Percentiles rank a stretch among this genome's conserved stretches.
Conservation (phyloP, 148 eudicot genomes). For the Cornus suecica region DNA sequence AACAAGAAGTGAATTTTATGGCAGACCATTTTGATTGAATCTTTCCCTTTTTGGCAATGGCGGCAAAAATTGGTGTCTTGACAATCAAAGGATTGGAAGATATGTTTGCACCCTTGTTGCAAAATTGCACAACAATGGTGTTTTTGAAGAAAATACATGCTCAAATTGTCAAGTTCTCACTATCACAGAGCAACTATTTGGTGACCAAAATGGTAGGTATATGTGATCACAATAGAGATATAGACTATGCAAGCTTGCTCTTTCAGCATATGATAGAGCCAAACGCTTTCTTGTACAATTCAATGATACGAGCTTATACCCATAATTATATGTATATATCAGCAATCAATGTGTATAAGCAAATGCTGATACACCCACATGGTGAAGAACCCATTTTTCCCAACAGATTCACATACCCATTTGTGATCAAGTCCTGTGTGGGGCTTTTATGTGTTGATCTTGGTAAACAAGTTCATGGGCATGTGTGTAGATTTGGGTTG, state of each 20-base stretch:
- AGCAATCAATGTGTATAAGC: conserved; percentile 18
- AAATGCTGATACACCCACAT: conserved; percentile 14
- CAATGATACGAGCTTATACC: conserved; percentile 26
- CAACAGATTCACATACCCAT: conserved; percentile 26
- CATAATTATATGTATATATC: conserved; percentile 11
- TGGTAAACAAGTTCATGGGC: conserved; percentile 26
- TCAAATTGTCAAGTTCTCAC: conserved; percentile 30
- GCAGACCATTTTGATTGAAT: background rate
- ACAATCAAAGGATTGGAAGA: conserved; percentile 24
- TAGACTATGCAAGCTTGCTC: conserved; percentile 23
- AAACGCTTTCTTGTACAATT: conserved; percentile 29
- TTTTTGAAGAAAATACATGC: conserved; percentile 29
- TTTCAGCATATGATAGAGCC: conserved; percentile 24
- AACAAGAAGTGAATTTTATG: no score
- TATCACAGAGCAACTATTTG: conserved; percentile 30
- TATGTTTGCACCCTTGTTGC: conserved; percentile 20
- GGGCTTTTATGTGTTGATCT: conserved; percentile 20
- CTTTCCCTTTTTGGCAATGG: background rate
- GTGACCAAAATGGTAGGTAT: conserved; percentile 33
- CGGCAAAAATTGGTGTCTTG: conserved; percentile 1
- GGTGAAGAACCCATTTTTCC: conserved; percentile 16
- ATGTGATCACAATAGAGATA: conserved; percentile 15
- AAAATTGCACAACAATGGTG: conserved; percentile 8
- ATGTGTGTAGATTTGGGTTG: conserved; percentile 20
- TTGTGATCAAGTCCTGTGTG: conserved; percentile 26